phyloP scores from a whole-genome alignment of 495 filamentous ascomycete genomes.

The Annulohypoxylon maeteangense region DNA sequence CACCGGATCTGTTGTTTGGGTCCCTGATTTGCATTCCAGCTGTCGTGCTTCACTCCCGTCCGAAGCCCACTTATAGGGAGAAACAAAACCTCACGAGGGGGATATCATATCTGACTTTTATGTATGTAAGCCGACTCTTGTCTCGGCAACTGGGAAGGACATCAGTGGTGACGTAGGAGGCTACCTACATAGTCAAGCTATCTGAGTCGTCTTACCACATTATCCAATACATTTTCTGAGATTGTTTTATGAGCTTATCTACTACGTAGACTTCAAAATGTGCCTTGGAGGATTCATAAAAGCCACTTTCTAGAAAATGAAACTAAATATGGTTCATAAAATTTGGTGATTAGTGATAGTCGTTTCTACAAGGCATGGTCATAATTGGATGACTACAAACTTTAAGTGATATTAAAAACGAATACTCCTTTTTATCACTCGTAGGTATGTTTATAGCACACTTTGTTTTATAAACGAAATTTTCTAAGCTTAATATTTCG shows the following conservation, averaged over 20 bases:
- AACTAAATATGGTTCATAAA: background rate
- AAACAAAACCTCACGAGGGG: constrained; percentile 25
- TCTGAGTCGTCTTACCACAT: background rate
- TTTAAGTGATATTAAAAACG: background rate
- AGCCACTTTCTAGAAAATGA: background rate
- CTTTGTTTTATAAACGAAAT: too few relatives aligned
- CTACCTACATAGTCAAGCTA: constrained; percentile 18
- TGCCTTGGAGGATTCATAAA: background rate
- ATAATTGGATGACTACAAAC: background rate
- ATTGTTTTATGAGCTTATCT: background rate
- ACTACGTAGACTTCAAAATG: background rate
- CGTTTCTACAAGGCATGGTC: background rate
- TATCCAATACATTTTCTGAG: background rate
- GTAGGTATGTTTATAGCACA: too few relatives aligned
- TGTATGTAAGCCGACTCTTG: background rate
- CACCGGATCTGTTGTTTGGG: constrained; percentile 16
- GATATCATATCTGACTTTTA: background rate
- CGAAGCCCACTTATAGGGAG: constrained; percentile 23
- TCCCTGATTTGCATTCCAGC: constrained; percentile 33
- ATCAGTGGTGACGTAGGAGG: constrained; percentile 26
- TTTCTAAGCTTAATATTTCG: too few relatives aligned
- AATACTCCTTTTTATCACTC: background rate
- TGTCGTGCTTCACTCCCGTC: constrained; percentile 25
- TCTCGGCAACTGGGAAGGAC: background rate
- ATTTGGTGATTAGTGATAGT: background rate